Conservation (phyloP, 225 moss, liverwort and hornwort genomes). For the Antitrichia curtipendula region DNA sequence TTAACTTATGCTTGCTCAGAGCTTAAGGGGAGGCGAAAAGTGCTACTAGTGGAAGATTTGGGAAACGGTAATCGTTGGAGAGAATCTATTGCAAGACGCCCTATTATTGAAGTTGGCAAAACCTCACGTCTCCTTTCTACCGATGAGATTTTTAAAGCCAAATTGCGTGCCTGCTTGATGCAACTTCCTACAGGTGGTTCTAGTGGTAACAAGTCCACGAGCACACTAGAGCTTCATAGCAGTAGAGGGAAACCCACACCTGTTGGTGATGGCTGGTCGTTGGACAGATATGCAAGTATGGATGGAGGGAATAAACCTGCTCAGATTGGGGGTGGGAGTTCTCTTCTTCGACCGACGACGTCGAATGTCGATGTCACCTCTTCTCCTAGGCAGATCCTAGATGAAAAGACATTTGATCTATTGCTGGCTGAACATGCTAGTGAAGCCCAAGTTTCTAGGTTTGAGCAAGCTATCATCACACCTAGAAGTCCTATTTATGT, state of each 20-base stretch:
- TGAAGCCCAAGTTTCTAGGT: background rate
- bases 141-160: constrained; percentile 92
- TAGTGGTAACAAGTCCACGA: constrained; percentile 13
- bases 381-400: constrained; percentile 18
- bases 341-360: background rate
- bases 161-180: constrained; percentile 80
- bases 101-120: constrained; percentile 45
- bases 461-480: background rate
- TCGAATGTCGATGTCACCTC: background rate
- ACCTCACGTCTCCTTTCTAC: constrained; percentile 85
- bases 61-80: constrained; percentile 41
- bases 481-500: background rate
- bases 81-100: constrained; percentile 23
- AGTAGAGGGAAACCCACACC: constrained; percentile 37
- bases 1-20: constrained; percentile 25
- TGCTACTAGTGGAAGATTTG: constrained; percentile 61
- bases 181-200: constrained; percentile 40
- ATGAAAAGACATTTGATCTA: constrained; percentile 33
- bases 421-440: constrained; percentile 23
- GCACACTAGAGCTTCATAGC: constrained; percentile 11
- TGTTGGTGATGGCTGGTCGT: constrained; percentile 61
- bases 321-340: constrained; percentile 6
- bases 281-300: constrained; percentile 36
- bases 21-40: constrained; percentile 57
- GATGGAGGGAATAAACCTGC: constrained; percentile 22